Evolutionary conservation across 1,284 basidiomycete species (phyloP).

Genomic region (Inonotus hispidus): DNA sequence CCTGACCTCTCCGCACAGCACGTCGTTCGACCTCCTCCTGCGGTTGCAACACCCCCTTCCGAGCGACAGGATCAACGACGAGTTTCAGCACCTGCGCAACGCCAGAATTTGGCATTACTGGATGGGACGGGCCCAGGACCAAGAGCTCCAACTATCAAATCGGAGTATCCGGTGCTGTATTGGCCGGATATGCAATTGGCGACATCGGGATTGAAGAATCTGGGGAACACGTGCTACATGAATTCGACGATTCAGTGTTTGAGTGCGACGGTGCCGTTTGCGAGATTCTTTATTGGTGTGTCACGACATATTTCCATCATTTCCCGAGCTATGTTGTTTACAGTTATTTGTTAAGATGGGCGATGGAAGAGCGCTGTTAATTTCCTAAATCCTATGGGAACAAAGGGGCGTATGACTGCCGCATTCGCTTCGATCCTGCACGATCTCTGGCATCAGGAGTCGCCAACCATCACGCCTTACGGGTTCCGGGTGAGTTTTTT

Average conservation of each 20-base stretch:
- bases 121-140: slow-evolving; percentile 37
- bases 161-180: slow-evolving; percentile 72
- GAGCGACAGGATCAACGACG: slow-evolving; percentile 65
- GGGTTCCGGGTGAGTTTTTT: slow-evolving; percentile 72
- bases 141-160: slow-evolving; percentile 47
- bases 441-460: slow-evolving; percentile 86
- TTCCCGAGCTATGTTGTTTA: background rate
- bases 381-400: slow-evolving; percentile 81
- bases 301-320: slow-evolving; percentile 20
- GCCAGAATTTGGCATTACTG: slow-evolving; percentile 26
- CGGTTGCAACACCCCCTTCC: slow-evolving; percentile 57
- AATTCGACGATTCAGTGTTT: slow-evolving; percentile 97
- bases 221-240: slow-evolving; percentile 99
- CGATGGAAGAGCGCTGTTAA: slow-evolving; percentile 89
- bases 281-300: slow-evolving; percentile 82
- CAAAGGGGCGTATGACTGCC: slow-evolving; percentile 78
- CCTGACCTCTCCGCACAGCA: slow-evolving; percentile 61
- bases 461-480: slow-evolving; percentile 79
- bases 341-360: slow-evolving; percentile 51
- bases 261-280: slow-evolving; percentile 86
- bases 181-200: slow-evolving; percentile 80
- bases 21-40: slow-evolving; percentile 72
- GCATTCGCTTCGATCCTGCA: slow-evolving; percentile 83
- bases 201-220: slow-evolving; percentile 86
- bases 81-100: slow-evolving; percentile 28